Conservation (phyloP, 176 grass and related monocot genomes). For the Raddia distichophylla region DNA sequence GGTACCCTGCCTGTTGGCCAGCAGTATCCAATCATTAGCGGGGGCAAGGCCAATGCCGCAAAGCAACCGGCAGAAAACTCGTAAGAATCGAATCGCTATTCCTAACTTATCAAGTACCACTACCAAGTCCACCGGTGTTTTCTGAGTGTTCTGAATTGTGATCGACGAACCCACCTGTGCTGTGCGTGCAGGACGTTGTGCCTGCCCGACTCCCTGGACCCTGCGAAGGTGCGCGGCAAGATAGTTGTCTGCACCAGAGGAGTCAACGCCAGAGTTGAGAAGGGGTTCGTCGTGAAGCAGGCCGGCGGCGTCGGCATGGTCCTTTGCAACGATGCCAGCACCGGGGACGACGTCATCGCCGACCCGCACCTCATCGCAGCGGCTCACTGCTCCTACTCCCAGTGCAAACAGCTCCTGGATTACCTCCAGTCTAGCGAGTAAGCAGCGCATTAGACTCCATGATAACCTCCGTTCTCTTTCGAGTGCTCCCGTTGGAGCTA, state of each 20-base stretch:
- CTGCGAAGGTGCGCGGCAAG: slow-evolving; percentile 48
- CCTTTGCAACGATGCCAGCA: slow-evolving; percentile 51
- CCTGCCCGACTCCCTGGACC: slow-evolving; percentile 50
- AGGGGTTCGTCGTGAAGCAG: slow-evolving; percentile 51
- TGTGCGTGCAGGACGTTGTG: slow-evolving; percentile 57
- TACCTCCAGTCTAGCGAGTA: slow-evolving; percentile 47
- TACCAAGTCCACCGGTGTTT: neutral
- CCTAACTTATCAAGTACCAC: neutral
- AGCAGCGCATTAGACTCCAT: neutral
- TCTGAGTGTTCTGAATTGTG: neutral
- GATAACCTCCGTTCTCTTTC: no score
- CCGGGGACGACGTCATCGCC: slow-evolving; percentile 28
- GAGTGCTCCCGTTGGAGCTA: no score
- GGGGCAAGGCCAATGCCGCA: slow-evolving; percentile 41
- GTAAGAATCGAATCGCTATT: slow-evolving; percentile 11
- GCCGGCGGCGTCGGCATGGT: slow-evolving; percentile 69
- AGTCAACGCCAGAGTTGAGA: slow-evolving; percentile 43
- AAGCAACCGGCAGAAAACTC: slow-evolving; percentile 31
- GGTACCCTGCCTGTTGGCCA: slow-evolving; percentile 25
- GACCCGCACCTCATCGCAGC: slow-evolving; percentile 63
- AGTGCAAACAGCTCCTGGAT: slow-evolving; percentile 35
- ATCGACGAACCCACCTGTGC: neutral
- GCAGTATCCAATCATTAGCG: slow-evolving; percentile 52
- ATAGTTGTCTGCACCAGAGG: slow-evolving; percentile 75
- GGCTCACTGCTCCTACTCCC: slow-evolving; percentile 55